A percentile compares a stretch with the other conserved stretches of the same genome.
phyloP scores from a whole-genome alignment of 2,329 filamentous ascomycete species.

The Penicillium sp. region DNA sequence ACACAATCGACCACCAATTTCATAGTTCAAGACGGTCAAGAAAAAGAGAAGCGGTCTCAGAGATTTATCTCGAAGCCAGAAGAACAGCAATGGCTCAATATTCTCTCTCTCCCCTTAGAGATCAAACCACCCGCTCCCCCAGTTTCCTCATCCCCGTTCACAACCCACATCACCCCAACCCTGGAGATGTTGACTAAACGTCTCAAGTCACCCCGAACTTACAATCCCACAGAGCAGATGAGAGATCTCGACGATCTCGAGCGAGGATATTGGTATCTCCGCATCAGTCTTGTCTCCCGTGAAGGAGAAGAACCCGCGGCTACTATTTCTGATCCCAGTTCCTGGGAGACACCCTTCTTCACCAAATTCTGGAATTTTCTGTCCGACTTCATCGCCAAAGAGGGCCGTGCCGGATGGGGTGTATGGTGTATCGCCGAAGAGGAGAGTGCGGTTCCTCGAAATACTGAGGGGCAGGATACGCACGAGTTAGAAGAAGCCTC shows the following conservation, averaged over 20 bases:
- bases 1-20: not conserved
- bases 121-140: constrained; percentile 62
- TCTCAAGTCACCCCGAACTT: constrained; percentile 59
- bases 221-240: constrained; percentile 55
- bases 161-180: constrained; percentile 61
- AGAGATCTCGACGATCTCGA: constrained; percentile 65
- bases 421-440: constrained; percentile 47
- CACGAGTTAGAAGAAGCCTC: not conserved
- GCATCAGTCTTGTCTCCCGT: constrained; percentile 57
- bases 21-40: constrained; percentile 1
- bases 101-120: constrained; percentile 35
- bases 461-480: not conserved
- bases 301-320: not conserved
- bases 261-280: constrained; percentile 77
- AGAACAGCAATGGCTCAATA: not conserved
- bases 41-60: not conserved
- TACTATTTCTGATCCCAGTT: not conserved
- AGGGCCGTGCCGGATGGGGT: constrained; percentile 51
- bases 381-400: constrained; percentile 39
- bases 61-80: not conserved
- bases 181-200: constrained; percentile 59
- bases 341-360: constrained; percentile 43
- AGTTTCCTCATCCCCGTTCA: constrained; percentile 52
- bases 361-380: constrained; percentile 50
- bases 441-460: not conserved